A percentile compares a stretch with the other conserved stretches of the same genome.
phyloP scores from a whole-genome alignment of 495 filamentous ascomycete genomes.

The Penicillium pancosmium region DNA sequence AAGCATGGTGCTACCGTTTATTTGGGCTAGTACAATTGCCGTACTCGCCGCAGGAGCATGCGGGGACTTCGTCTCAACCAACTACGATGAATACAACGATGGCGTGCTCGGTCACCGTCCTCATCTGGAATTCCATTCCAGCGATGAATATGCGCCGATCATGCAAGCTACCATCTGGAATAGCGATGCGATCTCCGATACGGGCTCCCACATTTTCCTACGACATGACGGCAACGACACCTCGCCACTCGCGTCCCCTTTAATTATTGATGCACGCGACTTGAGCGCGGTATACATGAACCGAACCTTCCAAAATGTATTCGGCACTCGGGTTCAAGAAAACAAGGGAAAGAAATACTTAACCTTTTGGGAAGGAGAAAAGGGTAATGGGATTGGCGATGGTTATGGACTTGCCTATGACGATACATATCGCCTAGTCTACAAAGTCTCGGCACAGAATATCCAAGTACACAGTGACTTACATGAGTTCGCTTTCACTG shows the following conservation, averaged over 20 bases:
- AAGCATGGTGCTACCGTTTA: background rate
- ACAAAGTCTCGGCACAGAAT: slow-evolving; percentile 25
- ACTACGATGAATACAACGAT: slow-evolving; percentile 23
- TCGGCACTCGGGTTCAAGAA: slow-evolving; percentile 24
- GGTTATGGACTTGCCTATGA: slow-evolving; percentile 27
- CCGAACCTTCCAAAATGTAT: slow-evolving; percentile 24
- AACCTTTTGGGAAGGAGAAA: slow-evolving; percentile 26
- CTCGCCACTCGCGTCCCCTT: slow-evolving; percentile 23
- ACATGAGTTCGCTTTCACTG: slow-evolving; percentile 43
- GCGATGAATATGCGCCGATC: slow-evolving; percentile 22
- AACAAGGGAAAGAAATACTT: slow-evolving; percentile 20
- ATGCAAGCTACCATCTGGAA: slow-evolving; percentile 25
- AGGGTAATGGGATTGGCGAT: slow-evolving; percentile 23
- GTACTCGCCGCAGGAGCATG: background rate
- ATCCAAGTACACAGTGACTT: slow-evolving; percentile 24
- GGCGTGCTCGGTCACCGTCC: slow-evolving; percentile 24
- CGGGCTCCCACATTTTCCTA: slow-evolving; percentile 27
- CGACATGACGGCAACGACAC: slow-evolving; percentile 26
- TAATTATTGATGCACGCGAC: slow-evolving; percentile 22
- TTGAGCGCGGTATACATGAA: slow-evolving; percentile 27
- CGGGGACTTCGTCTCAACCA: slow-evolving; percentile 20
- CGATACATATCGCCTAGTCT: slow-evolving; percentile 21
- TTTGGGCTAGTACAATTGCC: slow-evolving; percentile 10
- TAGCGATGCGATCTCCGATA: slow-evolving; percentile 13
- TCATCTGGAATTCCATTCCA: slow-evolving; percentile 27